Percentiles rank a stretch among this genome's conserved stretches.
Evolutionary conservation across 495 filamentous ascomycete genomes (phyloP).

Genomic region (Hyaloscypha finlandica): DNA sequence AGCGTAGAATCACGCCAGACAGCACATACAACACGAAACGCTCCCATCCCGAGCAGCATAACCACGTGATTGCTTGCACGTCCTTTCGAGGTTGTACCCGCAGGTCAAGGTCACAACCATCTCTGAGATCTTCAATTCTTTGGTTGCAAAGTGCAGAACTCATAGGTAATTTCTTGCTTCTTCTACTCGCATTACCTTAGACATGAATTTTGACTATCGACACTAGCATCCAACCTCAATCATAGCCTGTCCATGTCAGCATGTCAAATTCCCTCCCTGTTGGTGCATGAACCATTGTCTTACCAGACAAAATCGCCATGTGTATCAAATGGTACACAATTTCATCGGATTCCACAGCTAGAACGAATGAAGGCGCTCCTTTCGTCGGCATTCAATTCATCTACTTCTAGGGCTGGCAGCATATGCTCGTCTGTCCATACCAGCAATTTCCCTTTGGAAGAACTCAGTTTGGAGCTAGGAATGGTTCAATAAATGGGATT

Average conservation of each 20-base stretch:
- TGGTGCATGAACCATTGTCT: conserved; percentile 4
- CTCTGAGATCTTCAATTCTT: too few species aligned
- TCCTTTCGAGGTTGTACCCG: too few species aligned
- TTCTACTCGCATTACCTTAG: conserved; percentile 8
- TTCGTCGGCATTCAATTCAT: conserved; percentile 7
- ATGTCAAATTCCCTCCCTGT: conserved; percentile 8
- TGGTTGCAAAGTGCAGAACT: too few species aligned
- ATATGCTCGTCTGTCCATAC: conserved; percentile 9
- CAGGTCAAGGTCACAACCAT: too few species aligned
- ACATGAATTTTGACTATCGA: conserved; percentile 2
- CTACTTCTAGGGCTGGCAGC: conserved; percentile 1
- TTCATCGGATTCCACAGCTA: conserved; percentile 11
- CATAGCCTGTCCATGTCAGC: conserved; percentile 9
- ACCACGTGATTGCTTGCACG: too few species aligned
- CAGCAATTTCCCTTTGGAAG: conserved; percentile 7
- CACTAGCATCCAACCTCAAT: conserved; percentile 8
- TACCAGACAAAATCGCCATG: conserved; percentile 10
- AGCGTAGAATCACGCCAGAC: too few species aligned
- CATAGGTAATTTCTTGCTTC: too few species aligned
- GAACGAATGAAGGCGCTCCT: conserved; percentile 8
- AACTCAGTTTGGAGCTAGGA: conserved; percentile 6
- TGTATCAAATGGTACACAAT: conserved; percentile 6
- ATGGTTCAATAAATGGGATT: conserved; percentile 4
- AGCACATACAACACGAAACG: too few species aligned
- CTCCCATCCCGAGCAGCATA: too few species aligned